Evolutionary conservation across 108 stramenopile species (phyloP).

Genomic region (Skeletonema marinoi): DNA sequence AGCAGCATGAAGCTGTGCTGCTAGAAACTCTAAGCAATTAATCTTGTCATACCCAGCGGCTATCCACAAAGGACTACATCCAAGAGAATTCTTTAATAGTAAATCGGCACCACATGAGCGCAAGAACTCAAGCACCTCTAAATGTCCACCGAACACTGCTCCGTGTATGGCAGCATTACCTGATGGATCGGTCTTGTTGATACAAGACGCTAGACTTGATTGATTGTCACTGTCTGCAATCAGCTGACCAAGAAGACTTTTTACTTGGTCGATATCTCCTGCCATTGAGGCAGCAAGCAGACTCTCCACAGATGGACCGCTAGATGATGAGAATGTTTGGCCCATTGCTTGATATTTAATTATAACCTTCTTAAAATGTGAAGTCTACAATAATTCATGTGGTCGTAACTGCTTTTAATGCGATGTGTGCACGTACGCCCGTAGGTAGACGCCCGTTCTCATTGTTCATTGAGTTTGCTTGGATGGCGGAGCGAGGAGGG

Average conservation of each 20-base stretch:
- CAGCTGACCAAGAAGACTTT: slow-evolving; percentile 39
- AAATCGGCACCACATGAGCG: slow-evolving; percentile 22
- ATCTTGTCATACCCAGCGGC: slow-evolving; percentile 50
- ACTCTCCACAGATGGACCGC: slow-evolving; percentile 2
- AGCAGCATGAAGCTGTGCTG: slow-evolving; percentile 2
- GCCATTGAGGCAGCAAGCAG: slow-evolving; percentile 48
- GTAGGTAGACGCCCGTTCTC: no score
- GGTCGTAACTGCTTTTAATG: no score
- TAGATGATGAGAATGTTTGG: slow-evolving; percentile 6
- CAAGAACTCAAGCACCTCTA: slow-evolving; percentile 31
- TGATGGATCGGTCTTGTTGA: slow-evolving; percentile 29
- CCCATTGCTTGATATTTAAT: slow-evolving; percentile 5
- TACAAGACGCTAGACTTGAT: slow-evolving; percentile 3
- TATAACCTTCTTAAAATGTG: no score
- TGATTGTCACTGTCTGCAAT: slow-evolving; percentile 20
- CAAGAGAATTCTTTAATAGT: slow-evolving; percentile 11
- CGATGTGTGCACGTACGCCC: no score
- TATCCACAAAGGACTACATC: slow-evolving; percentile 45
- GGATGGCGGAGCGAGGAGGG: no score
- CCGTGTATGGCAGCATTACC: slow-evolving; percentile 51
- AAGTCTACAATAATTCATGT: no score
- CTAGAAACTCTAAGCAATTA: slow-evolving; percentile 40
- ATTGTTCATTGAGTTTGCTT: no score
- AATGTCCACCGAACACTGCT: slow-evolving; percentile 48
- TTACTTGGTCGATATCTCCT: slow-evolving; percentile 50